Base-by-base conservation (phyloP, 805 yeast species). In the Lipomyces anomalus region DNA sequence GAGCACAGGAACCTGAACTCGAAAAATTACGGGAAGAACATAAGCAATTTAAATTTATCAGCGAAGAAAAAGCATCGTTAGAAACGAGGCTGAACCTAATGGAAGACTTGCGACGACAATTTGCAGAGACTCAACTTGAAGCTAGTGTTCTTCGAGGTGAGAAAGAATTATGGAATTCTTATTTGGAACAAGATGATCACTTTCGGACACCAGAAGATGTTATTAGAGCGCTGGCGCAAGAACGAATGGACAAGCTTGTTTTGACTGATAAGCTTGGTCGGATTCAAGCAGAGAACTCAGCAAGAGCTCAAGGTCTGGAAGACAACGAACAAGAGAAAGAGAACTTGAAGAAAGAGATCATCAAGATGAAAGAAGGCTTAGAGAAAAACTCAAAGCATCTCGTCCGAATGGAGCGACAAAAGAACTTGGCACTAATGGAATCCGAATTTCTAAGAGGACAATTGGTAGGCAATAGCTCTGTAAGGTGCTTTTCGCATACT, bases 361-460 rank as follows among this genome's bases (percentile, higher is more conserved):
- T 62, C 18, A 40, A 48, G 32, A 16, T 56, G 55, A 47, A 55
- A 67, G 69, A 56, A 52, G 67, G 43, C 59, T 69, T 60, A 20
- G 66, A 61, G 57, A 74, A 57, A 44, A 78, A 65, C 56, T 72
- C 55, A 61, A 67, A 55, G 39, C 53, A 17, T 35, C 20, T 41
- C 35, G 41, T 40, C 6, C 29, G 79, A 44, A 59, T 75, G 4
- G 76, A 76, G 40, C 72, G 74, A 43, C 80, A 79, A 46, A 70
- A 70, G 42, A 57, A 66, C 2, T 64, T 82, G 35, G 73, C 80
- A n/a, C 57, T 66, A 21, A 77, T 75, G 50, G 89, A 83, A 57
- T 72, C 79, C 23, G 75, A 71, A 43, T 70, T 79, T 46, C 63
- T 83, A 43, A 67, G 83, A 47, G 69, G 69, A 34, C 81, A 79